These are phyloP conservation scores for Erythrobasidium hasegawianum DNA, from an alignment of 1,284 basidiomycete genomes.

Conservation along the genomic window DNA sequence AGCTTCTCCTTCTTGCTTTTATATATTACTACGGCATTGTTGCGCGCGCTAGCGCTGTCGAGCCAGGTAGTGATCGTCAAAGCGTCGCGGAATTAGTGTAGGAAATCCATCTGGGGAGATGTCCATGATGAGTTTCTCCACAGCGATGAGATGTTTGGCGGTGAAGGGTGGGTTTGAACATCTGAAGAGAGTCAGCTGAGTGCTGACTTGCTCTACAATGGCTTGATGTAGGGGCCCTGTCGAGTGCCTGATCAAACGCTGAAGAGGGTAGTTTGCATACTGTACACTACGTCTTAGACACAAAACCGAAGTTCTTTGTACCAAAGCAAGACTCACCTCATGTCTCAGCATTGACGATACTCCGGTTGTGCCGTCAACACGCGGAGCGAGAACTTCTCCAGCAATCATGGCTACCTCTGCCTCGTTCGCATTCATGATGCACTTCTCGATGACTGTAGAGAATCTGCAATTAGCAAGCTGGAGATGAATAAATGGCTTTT, in stretches of 20 bases:
- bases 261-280: conserved; percentile 33
- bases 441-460: conserved; percentile 39
- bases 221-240: conserved; percentile 12
- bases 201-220: conserved; percentile 30
- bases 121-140: conserved; percentile 27
- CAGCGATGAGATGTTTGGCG: conserved; percentile 32
- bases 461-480: too few relatives aligned
- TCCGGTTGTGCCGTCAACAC: conserved; percentile 40
- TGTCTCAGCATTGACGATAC: conserved; percentile 36
- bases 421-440: conserved; percentile 40
- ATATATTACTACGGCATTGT: too few relatives aligned
- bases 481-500: neutral
- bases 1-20: too few relatives aligned
- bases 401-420: conserved; percentile 47
- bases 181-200: conserved; percentile 30
- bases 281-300: conserved; percentile 1
- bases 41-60: conserved; percentile 14
- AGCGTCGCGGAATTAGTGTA: conserved; percentile 16
- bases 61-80: conserved; percentile 28
- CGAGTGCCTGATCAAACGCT: conserved; percentile 30
- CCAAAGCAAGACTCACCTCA: conserved; percentile 4
- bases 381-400: conserved; percentile 49
- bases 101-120: conserved; percentile 17
- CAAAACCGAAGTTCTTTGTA: neutral
- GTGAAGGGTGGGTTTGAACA: conserved; percentile 29